These are phyloP conservation scores for Yamadazyma oceani DNA, from an alignment of 1,139 yeast species.

Conservation along the genomic window DNA sequence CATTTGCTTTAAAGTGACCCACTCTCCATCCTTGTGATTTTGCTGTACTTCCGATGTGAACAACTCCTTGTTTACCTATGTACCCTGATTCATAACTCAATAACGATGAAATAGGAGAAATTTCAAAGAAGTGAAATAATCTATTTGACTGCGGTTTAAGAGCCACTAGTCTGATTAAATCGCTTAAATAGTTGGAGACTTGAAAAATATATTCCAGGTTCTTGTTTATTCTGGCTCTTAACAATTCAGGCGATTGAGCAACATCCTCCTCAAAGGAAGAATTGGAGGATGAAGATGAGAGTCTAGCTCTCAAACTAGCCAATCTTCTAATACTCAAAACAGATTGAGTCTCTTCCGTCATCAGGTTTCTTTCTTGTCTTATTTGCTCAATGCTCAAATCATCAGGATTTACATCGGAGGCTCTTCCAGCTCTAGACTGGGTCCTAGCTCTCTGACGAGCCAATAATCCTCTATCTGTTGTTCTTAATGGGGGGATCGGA, in stretches of 20 bases:
- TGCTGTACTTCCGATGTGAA: constrained; percentile 80
- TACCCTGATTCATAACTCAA: constrained; percentile 80
- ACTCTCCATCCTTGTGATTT: constrained; percentile 95
- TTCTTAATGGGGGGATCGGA: constrained; percentile 31
- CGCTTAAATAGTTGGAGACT: constrained; percentile 64
- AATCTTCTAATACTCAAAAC: constrained; percentile 12
- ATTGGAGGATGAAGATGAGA: constrained; percentile 26
- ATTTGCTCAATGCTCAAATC: neutral
- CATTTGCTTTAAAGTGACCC: constrained; percentile 80
- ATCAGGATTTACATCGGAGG: constrained; percentile 2
- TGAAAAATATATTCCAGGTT: constrained; percentile 41
- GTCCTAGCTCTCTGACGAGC: constrained; percentile 2
- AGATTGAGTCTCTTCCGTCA: constrained; percentile 6
- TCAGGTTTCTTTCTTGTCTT: neutral
- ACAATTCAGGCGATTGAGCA: constrained; percentile 33
- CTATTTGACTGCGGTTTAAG: constrained; percentile 81
- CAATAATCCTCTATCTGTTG: constrained; percentile 4
- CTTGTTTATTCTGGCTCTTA: constrained; percentile 23
- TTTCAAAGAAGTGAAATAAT: constrained; percentile 81
- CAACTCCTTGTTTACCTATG: constrained; percentile 86
- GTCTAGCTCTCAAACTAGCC: constrained; percentile 31
- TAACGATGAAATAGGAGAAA: constrained; percentile 84
- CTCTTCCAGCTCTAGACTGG: constrained; percentile 3
- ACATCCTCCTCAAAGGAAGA: constrained; percentile 1
- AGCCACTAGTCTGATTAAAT: constrained; percentile 57